These are phyloP conservation scores for Paecilomyces sp. DNA, from an alignment of 2,329 filamentous ascomycete species.

Conservation along the genomic window DNA sequence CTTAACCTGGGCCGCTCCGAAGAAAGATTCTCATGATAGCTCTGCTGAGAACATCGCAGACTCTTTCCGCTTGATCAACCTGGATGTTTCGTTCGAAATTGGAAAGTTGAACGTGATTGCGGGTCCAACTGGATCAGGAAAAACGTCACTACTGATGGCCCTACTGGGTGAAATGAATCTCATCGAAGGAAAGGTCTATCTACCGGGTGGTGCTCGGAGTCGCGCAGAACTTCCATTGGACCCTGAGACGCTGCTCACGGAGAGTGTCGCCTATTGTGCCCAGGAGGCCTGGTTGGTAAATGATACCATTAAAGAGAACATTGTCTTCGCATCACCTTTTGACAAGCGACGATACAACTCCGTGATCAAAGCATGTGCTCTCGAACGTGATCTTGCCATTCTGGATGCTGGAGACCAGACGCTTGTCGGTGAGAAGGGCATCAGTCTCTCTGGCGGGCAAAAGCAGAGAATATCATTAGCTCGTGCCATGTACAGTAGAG, in stretches of 20 bases:
- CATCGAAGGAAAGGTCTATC: slow-evolving; percentile 69
- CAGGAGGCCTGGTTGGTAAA: slow-evolving; percentile 97
- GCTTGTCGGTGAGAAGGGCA: slow-evolving; percentile 92
- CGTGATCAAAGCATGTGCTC: slow-evolving; percentile 82
- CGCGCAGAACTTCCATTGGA: slow-evolving; percentile 78
- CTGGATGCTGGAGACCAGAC: slow-evolving; percentile 90
- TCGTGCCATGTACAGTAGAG: slow-evolving; percentile 94
- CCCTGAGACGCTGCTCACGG: slow-evolving; percentile 76
- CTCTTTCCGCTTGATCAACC: slow-evolving; percentile 73
- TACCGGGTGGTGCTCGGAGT: slow-evolving; percentile 71
- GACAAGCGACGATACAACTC: slow-evolving; percentile 78
- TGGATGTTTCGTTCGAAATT: slow-evolving; percentile 75
- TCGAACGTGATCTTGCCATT: slow-evolving; percentile 87
- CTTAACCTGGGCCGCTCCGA: slow-evolving; percentile 74
- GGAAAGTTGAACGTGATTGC: slow-evolving; percentile 88
- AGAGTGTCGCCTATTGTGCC: slow-evolving; percentile 92
- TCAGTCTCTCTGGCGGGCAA: slow-evolving; percentile 91
- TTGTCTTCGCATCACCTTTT: slow-evolving; percentile 75
- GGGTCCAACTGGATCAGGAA: slow-evolving; percentile 88
- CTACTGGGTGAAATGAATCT: slow-evolving; percentile 93
- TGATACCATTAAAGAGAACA: slow-evolving; percentile 91
- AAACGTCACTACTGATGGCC: slow-evolving; percentile 93
- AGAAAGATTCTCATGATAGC: slow-evolving; percentile 47
- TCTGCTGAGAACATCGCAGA: slow-evolving; percentile 59
- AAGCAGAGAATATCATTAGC: slow-evolving; percentile 96